Conservation (phyloP, 805 yeast genomes). For the Scheffersomyces stipitis region DNA sequence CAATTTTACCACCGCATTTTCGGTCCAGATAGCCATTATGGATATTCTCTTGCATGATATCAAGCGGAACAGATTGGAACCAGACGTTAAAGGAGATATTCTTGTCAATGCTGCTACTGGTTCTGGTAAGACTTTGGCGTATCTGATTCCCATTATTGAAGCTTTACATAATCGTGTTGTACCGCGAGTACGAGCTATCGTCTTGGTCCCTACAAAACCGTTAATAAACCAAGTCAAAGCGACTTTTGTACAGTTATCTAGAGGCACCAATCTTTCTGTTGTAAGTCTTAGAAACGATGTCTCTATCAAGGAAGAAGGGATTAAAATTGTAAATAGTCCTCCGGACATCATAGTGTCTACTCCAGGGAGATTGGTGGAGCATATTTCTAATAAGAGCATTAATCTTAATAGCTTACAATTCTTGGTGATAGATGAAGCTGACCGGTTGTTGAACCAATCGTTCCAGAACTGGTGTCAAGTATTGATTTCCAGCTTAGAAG, state of each 20-base stretch:
- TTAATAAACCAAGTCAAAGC: slow-evolving; percentile 77
- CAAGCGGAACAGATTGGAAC: slow-evolving; percentile 37
- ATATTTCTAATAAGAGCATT: slow-evolving; percentile 45
- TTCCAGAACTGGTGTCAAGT: slow-evolving; percentile 89
- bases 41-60: slow-evolving; percentile 50
- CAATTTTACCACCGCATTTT: slow-evolving; percentile 61
- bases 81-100: slow-evolving; percentile 68
- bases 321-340: slow-evolving; percentile 40
- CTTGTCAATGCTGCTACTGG: slow-evolving; percentile 95
- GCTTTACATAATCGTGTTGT: slow-evolving; percentile 60
- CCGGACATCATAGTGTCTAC: slow-evolving; percentile 74
- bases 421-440: slow-evolving; percentile 80
- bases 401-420: slow-evolving; percentile 54
- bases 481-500: slow-evolving; percentile 42
- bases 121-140: slow-evolving; percentile 92
- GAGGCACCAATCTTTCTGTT: slow-evolving; percentile 66
- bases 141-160: slow-evolving; percentile 79
- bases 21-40: slow-evolving; percentile 72
- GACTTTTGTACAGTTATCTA: slow-evolving; percentile 57
- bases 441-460: slow-evolving; percentile 76
- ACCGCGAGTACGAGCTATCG: slow-evolving; percentile 70
- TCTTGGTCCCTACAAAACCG: slow-evolving; percentile 89
- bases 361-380: slow-evolving; percentile 85
- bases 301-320: slow-evolving; percentile 62
- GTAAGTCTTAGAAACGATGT: slow-evolving; percentile 57